phyloP scores from a whole-genome alignment of 2,329 filamentous ascomycete species.

The Neurospora sp. region DNA sequence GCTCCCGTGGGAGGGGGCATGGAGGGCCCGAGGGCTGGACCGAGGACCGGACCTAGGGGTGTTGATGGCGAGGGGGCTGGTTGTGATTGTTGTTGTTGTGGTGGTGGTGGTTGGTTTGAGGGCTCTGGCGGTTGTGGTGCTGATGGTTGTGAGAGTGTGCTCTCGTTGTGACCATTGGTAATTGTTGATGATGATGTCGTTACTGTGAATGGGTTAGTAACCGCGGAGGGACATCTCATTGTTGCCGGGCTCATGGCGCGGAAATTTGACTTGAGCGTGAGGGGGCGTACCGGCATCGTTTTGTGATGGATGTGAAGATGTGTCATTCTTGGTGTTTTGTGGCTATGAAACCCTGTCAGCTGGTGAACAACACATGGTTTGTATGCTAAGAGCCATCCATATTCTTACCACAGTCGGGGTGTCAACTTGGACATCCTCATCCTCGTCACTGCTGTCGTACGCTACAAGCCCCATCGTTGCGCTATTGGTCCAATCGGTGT shows the following conservation, averaged over 20 bases:
- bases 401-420: not conserved
- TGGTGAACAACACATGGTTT: not conserved
- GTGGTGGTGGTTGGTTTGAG: not conserved
- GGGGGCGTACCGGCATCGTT: slow-evolving; percentile 1
- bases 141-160: not conserved
- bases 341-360: not conserved
- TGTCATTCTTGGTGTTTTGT: not conserved
- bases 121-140: not conserved
- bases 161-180: not conserved
- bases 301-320: not conserved
- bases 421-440: slow-evolving; percentile 24
- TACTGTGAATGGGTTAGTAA: not conserved
- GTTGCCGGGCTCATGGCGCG: not conserved
- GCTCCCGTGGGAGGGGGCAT: slow-evolving; percentile 19
- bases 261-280: not conserved
- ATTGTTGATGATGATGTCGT: not conserved
- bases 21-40: slow-evolving; percentile 29
- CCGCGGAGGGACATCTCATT: not conserved
- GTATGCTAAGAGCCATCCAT: not conserved
- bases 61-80: slow-evolving; percentile 9
- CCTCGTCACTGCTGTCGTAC: slow-evolving; percentile 44
- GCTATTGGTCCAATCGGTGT: not conserved
- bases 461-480: slow-evolving; percentile 29
- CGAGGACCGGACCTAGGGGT: slow-evolving; percentile 12
- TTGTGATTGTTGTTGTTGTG: not conserved